Base-by-base conservation (phyloP, 805 yeast species). In the Starmerella vaccinii region DNA sequence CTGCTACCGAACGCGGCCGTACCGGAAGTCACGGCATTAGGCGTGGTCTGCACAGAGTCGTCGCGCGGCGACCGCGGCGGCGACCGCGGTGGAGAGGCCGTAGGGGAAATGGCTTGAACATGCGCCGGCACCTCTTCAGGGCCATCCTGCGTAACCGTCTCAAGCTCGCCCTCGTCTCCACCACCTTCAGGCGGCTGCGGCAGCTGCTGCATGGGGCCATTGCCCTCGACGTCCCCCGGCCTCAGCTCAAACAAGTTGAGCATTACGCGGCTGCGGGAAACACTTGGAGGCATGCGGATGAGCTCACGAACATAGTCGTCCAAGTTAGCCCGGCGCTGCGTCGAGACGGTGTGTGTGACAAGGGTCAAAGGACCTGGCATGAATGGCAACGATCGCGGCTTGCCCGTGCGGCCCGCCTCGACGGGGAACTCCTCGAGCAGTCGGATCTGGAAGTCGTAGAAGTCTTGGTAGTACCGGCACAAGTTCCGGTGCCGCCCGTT, bases 301-400 rank as follows among this genome's bases (percentile, higher is more conserved):
- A 90, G 66, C 35, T 76, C 77, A 35, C 71, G 69, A 13, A 80
- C 77, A 56, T 80, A 80, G 26, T 73, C 72, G 60, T 80, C 77
- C 50, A 80, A 64, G 59, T 76, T 79, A 1, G 71, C 74, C 45
- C 75, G 71, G 50, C 84, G 69, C 59, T 76, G 77, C 45, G 71
- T 67, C 0, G 82, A 75, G 34, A 78, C 76, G 15, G 78, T 68
- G 67, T 90, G 97, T 55, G 87, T 87, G 49, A 92, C 95, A 61
- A 83, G 84, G 34, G 94, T 82, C 44, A 90, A 74, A 2, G 98
- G 99, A 1, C 97, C 98, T 0, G 98, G 97, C 61, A 92, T 89
- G 57, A 82, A 87, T 7, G 98, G 98, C 51, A 92, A 73, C 27
- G 84, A 81, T 57, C 98, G 78, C 47, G 80, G 78, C 24, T 78